Conservation (phyloP, 192 early-diverging fungal species). For the Spizellomyces sp. region DNA sequence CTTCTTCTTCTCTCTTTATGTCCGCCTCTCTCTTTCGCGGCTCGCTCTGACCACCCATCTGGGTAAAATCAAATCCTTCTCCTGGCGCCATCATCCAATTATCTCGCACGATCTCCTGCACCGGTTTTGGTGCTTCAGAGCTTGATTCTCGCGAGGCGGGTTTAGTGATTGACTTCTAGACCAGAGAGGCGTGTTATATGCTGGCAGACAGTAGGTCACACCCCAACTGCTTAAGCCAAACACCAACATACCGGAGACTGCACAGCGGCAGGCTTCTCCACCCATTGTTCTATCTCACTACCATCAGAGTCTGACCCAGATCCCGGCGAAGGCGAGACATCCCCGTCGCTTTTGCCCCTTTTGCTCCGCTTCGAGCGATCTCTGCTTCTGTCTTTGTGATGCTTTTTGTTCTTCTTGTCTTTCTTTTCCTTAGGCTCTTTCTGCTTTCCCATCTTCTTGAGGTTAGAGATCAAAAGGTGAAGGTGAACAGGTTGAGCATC, state of each 20-base stretch:
- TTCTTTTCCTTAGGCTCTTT: constrained; percentile 20
- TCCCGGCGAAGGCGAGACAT: neutral
- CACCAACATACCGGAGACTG: neutral
- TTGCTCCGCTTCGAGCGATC: constrained; percentile 40
- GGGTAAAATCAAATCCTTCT: constrained; percentile 13
- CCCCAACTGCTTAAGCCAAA: neutral
- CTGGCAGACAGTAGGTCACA: neutral
- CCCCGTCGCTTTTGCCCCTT: constrained; percentile 11
- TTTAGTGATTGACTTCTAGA: neutral
- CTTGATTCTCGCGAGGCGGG: neutral
- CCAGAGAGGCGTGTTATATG: neutral
- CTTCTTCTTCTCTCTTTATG: constrained; percentile 27
- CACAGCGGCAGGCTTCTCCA: constrained; percentile 28
- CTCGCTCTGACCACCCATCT: neutral
- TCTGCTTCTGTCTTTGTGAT: constrained; percentile 31
- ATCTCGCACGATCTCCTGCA: constrained; percentile 8
- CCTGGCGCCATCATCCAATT: constrained; percentile 39
- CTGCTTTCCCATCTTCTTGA: constrained; percentile 7
- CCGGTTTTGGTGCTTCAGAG: constrained; percentile 11
- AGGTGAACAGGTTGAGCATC: too few relatives aligned
- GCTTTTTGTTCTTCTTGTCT: constrained; percentile 20
- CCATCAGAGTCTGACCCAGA: constrained; percentile 13
- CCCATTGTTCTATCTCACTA: constrained; percentile 33
- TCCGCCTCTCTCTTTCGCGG: constrained; percentile 24
- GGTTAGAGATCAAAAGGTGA: too few relatives aligned